A percentile compares a stretch with the other conserved stretches of the same genome.
Conservation (phyloP, 2,329 filamentous ascomycete species). For the Aureobasidium sp. region DNA sequence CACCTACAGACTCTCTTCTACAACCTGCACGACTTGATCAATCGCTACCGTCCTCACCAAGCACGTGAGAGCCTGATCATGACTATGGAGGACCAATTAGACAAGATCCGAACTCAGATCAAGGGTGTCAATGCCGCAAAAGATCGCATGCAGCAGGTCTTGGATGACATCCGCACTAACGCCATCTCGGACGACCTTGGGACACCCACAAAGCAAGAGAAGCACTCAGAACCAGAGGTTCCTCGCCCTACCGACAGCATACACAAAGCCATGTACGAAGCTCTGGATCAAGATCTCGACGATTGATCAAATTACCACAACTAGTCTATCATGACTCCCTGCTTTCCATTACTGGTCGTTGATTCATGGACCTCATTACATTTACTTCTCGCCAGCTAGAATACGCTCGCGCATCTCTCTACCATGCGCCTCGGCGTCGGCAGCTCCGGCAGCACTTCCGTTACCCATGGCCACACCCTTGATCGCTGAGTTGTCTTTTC, state of each 20-base stretch:
- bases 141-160: conserved; percentile 63
- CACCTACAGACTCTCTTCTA: conserved; percentile 77
- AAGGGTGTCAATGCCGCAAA: conserved; percentile 59
- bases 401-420: conserved; percentile 24
- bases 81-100: conserved; percentile 80
- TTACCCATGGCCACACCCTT: conserved; percentile 23
- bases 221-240: not conserved
- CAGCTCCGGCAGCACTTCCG: conserved; percentile 16
- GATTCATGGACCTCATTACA: not conserved
- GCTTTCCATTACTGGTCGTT: not conserved
- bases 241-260: not conserved
- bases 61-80: conserved; percentile 79
- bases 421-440: conserved; percentile 18
- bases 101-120: conserved; percentile 66
- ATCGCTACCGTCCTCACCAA: conserved; percentile 90
- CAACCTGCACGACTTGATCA: conserved; percentile 89
- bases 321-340: not conserved
- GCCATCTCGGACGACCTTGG: not conserved
- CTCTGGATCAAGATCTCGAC: conserved; percentile 16
- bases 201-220: not conserved
- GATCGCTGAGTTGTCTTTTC: conserved; percentile 24
- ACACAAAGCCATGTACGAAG: conserved; percentile 19
- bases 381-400: conserved; percentile 17
- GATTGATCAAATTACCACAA: conserved; percentile 11
- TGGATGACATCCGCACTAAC: conserved; percentile 5